Conservation (phyloP, 495 filamentous ascomycete species). For the Evernia prunastri region DNA sequence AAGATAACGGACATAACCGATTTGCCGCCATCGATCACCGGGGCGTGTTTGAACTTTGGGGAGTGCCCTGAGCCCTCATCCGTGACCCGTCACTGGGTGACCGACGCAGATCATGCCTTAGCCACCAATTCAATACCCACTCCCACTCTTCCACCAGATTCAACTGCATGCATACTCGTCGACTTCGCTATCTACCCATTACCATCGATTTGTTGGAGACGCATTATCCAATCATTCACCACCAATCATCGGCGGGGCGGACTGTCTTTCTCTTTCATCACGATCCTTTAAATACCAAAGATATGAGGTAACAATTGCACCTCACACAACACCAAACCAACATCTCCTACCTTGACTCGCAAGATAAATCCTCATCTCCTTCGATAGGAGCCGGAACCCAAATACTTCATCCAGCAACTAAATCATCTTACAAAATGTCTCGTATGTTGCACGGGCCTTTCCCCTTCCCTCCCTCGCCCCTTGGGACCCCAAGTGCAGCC, state of each 20-base stretch:
- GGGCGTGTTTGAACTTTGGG: background rate
- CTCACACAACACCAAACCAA: background rate
- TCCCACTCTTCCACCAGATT: no score
- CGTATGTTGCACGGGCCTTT: background rate
- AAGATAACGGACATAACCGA: background rate
- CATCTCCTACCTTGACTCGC: background rate
- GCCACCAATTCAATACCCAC: background rate
- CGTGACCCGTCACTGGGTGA: no score
- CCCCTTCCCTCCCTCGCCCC: background rate
- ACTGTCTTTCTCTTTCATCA: background rate
- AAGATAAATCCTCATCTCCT: background rate
- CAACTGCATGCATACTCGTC: background rate
- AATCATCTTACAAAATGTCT: conserved; percentile 9
- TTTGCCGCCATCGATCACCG: background rate
- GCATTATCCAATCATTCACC: background rate
- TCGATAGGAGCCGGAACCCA: background rate
- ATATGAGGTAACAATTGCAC: background rate
- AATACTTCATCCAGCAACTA: background rate
- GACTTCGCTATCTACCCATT: background rate
- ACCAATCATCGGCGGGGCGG: background rate
- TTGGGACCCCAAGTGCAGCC: background rate
- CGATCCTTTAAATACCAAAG: background rate
- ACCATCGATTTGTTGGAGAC: background rate
- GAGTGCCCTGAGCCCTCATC: no score
- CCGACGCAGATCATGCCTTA: background rate